These are phyloP conservation scores for Salicornia ramosissima DNA, from an alignment of 148 eudicot species.

Conservation along the genomic window DNA sequence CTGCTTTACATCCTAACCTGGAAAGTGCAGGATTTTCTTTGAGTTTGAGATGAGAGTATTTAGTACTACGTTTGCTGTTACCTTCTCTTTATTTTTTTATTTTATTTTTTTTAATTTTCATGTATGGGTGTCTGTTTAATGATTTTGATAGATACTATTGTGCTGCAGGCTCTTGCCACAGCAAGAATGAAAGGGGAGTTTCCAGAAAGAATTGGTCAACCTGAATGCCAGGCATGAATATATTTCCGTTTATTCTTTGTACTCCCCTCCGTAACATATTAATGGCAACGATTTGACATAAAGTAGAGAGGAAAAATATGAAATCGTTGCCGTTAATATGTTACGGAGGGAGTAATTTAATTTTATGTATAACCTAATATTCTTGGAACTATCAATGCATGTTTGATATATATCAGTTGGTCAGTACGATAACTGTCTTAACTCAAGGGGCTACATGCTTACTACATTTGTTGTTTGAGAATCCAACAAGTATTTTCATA, in stretches of 20 bases:
- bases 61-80: too few relatives aligned
- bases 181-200: slow-evolving; percentile 92
- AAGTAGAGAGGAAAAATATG: too few relatives aligned
- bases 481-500: background rate
- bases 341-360: too few relatives aligned
- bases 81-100: background rate
- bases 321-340: too few relatives aligned
- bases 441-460: background rate
- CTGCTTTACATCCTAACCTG: background rate
- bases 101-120: background rate
- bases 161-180: slow-evolving; percentile 73
- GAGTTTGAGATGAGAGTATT: background rate
- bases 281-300: too few relatives aligned
- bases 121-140: slow-evolving; percentile 24
- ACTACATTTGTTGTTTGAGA: background rate
- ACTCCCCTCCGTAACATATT: too few relatives aligned
- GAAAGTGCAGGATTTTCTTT: slow-evolving; percentile 5
- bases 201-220: slow-evolving; percentile 93
- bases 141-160: slow-evolving; percentile 30
- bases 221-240: slow-evolving; percentile 86
- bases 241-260: slow-evolving; percentile 7
- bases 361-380: too few relatives aligned
- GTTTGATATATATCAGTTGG: background rate
- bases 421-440: background rate
- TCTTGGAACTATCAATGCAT: background rate